Evolutionary conservation across 495 filamentous ascomycete genomes (phyloP), one percentile per base, ranked within the genome.

Genomic region (Achaetomiella virescens): DNA sequence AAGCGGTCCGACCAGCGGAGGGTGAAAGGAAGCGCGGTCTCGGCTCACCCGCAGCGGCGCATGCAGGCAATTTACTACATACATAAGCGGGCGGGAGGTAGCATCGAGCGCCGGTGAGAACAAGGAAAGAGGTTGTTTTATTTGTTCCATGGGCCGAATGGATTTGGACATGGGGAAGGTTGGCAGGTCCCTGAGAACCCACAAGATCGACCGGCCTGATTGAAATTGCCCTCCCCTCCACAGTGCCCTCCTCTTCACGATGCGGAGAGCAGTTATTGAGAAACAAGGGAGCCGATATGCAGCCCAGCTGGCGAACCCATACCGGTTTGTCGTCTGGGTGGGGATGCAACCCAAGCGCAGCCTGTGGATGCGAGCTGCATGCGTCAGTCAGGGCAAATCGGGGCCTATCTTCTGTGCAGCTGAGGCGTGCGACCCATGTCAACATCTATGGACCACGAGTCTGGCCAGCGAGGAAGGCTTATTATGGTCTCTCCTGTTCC

Each of bases 11-110:
- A 31, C 20, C 45, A 27, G 29, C 46, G 49, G 47, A 35, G n/a
- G 45, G 31, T 12, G 17, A 41, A 25, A 46, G 53, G 45, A 41
- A 48, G 45, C 33, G 53, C n/a, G 27, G 54, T 31, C 45, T 62
- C 48, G 57, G 57, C 51, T 61, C 57, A 52, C 55, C 55, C 58
- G 50, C 58, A 65, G 61, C 48, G 59, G 45, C 41, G 55, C 56
- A 59, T 66, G 61, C 63, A 62, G 48, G 58, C 59, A 68, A 62
- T 68, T 60, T 66, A 57, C 42, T 31, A 45, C 52, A n/a, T n/a
- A n/a, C n/a, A n/a, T n/a, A 29, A 55, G 46, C 47, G 47, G 56
- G 33, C 36, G 38, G 58, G 48, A 60, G 44, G 55, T 55, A 44
- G 55, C 54, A 58, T 57, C 51, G 60, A 45, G 37, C 29, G 24